phyloP scores from a whole-genome alignment of 495 filamentous ascomycete genomes.

The Hyaloscypha finlandica region DNA sequence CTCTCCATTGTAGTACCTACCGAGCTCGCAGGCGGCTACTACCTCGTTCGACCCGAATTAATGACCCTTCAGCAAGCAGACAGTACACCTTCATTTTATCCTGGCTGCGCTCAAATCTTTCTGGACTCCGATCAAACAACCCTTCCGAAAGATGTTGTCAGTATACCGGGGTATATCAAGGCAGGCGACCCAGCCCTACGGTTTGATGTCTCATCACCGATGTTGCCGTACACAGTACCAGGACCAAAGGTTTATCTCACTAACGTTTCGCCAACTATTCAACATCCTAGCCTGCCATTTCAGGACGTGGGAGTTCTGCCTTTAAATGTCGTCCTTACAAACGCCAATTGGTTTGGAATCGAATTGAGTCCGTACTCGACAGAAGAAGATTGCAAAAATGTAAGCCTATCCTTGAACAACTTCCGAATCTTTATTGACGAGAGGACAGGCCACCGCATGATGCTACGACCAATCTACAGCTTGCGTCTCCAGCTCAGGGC shows the following conservation, averaged over 20 bases:
- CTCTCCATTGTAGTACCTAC: constrained; percentile 59
- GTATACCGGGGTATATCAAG: constrained; percentile 65
- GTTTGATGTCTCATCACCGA: constrained; percentile 60
- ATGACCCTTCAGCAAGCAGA: constrained; percentile 67
- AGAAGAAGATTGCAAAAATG: constrained; percentile 59
- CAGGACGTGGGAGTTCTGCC: constrained; percentile 49
- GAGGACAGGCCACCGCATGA: constrained; percentile 36
- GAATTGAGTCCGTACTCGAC: constrained; percentile 56
- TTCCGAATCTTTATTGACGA: constrained; percentile 9
- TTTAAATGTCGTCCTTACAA: constrained; percentile 56
- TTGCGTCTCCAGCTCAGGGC: constrained; percentile 59
- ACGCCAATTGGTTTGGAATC: constrained; percentile 71
- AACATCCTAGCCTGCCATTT: not conserved
- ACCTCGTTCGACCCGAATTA: constrained; percentile 67
- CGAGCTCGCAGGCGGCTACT: constrained; percentile 63
- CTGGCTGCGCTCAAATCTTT: constrained; percentile 72
- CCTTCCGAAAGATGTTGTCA: constrained; percentile 48
- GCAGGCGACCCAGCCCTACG: constrained; percentile 52
- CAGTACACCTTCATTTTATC: constrained; percentile 54
- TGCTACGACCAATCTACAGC: constrained; percentile 58
- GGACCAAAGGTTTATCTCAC: constrained; percentile 56
- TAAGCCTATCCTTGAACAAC: not conserved
- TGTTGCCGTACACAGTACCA: constrained; percentile 53
- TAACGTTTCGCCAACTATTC: not conserved
- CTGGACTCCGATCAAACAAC: constrained; percentile 49